Evolutionary conservation across 768 basidiomycete genomes (phyloP).

Genomic region (Gloeostereum incarnatum): DNA sequence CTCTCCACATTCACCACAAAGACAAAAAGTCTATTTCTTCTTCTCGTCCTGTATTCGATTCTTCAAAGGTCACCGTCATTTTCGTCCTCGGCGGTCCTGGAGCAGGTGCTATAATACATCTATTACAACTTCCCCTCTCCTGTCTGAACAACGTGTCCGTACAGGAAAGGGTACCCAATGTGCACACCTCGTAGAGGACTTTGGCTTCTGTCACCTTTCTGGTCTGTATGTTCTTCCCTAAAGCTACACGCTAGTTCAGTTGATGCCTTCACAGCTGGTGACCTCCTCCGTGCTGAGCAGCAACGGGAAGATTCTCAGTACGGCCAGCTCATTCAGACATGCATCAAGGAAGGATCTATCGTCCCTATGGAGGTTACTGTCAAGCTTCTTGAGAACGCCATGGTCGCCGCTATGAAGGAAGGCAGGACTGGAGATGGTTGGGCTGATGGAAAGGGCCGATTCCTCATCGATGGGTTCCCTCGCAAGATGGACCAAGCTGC

Average conservation of each 20-base stretch:
- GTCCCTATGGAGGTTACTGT: conserved; percentile 97
- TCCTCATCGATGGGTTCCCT: conserved; percentile 96
- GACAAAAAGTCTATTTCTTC: conserved; percentile 5
- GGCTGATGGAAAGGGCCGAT: conserved; percentile 67
- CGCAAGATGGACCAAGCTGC: conserved; percentile 97
- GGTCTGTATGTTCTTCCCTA: conserved; percentile 35
- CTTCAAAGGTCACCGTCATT: conserved; percentile 71
- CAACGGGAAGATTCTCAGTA: conserved; percentile 74
- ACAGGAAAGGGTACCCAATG: conserved; percentile 97
- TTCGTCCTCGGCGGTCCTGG: conserved; percentile 97
- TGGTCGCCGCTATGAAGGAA: conserved; percentile 51
- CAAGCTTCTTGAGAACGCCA: conserved; percentile 91
- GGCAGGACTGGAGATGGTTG: conserved; percentile 42
- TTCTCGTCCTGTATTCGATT: conserved; percentile 48
- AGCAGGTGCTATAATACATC: conserved; percentile 50
- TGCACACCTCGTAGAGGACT: conserved; percentile 70
- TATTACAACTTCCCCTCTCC: conserved; percentile 2
- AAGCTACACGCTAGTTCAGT: conserved; percentile 6
- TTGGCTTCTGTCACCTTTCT: conserved; percentile 87
- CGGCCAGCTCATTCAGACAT: conserved; percentile 76
- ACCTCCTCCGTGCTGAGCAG: conserved; percentile 93
- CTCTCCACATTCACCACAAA: conserved; percentile 21
- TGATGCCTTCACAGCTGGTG: conserved; percentile 62
- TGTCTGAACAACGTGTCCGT: conserved; percentile 3
- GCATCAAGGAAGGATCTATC: conserved; percentile 87